Evolutionary conservation across 768 basidiomycete species (phyloP).

Genomic region (Jaapia argillacea): DNA sequence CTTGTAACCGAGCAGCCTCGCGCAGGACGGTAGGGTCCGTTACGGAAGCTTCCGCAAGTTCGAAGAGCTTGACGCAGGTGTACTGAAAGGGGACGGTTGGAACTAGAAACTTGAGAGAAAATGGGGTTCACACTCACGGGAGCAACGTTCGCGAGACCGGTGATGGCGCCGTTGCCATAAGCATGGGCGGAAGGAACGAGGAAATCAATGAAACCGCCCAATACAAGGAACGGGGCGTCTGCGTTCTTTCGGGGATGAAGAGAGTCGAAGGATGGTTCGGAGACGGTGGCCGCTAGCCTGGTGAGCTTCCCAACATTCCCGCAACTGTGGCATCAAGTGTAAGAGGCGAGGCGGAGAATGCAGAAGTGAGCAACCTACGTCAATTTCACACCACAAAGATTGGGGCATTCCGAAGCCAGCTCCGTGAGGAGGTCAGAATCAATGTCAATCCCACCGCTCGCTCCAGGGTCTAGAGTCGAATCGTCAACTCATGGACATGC

Average conservation of each 20-base stretch:
- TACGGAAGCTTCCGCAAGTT: slow-evolving; percentile 47
- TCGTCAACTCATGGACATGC: slow-evolving; percentile 5
- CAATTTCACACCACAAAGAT: slow-evolving; percentile 81
- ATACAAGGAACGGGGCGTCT: slow-evolving; percentile 66
- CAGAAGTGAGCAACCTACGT: slow-evolving; percentile 42
- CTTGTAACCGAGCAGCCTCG: slow-evolving; percentile 70
- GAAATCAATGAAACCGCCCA: slow-evolving; percentile 84
- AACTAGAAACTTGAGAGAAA: neutral
- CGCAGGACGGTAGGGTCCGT: slow-evolving; percentile 46
- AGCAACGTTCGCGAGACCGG: slow-evolving; percentile 77
- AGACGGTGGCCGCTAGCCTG: slow-evolving; percentile 63
- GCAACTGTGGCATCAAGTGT: slow-evolving; percentile 49
- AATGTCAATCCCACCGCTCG: slow-evolving; percentile 82
- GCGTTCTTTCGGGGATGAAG: slow-evolving; percentile 59
- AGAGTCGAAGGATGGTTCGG: slow-evolving; percentile 42
- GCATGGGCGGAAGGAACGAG: slow-evolving; percentile 62
- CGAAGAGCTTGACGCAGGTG: slow-evolving; percentile 48
- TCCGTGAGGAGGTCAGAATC: slow-evolving; percentile 83
- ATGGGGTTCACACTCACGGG: slow-evolving; percentile 37
- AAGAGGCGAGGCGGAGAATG: neutral
- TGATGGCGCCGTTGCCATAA: slow-evolving; percentile 82
- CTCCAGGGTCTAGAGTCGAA: slow-evolving; percentile 58
- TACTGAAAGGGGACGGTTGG: slow-evolving; percentile 26
- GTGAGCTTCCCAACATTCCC: slow-evolving; percentile 90
- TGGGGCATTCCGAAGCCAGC: slow-evolving; percentile 66